phyloP scores from a whole-genome alignment of 2,329 filamentous ascomycete species.

The Trichoderma semiorbis region DNA sequence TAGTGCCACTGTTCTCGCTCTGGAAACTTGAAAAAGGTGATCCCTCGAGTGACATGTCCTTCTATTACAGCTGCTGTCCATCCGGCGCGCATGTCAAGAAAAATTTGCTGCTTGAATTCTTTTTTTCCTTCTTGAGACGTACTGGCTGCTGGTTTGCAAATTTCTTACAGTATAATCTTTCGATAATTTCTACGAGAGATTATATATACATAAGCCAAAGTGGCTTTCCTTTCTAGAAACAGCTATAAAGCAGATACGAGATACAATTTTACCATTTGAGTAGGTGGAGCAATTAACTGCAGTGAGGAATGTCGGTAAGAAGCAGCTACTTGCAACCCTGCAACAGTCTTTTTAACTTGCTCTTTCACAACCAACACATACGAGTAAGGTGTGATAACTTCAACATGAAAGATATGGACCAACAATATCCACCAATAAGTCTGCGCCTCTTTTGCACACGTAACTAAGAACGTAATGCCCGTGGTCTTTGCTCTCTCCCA shows the following conservation, averaged over 20 bases:
- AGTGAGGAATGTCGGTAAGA: background rate
- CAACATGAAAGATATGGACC: background rate
- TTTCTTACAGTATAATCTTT: background rate
- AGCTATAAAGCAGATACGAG: background rate
- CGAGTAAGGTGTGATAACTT: background rate
- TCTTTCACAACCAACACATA: background rate
- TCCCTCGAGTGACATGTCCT: background rate
- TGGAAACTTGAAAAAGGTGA: background rate
- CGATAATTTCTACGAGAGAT: background rate
- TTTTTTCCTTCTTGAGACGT: background rate
- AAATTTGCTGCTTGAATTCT: background rate
- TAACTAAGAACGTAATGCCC: background rate
- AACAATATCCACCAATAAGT: background rate
- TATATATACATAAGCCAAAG: background rate
- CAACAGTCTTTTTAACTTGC: background rate
- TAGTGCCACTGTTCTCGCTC: background rate
- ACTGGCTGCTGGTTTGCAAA: background rate
- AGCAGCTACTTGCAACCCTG: background rate
- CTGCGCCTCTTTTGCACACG: background rate
- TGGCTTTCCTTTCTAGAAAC: background rate
- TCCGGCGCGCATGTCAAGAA: background rate
- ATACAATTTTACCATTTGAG: background rate
- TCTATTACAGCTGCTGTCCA: background rate
- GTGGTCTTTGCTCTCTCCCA: background rate
- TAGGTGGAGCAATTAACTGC: background rate